phyloP scores from a whole-genome alignment of 192 early-diverging fungal species.

The Backusella tarrabulga region DNA sequence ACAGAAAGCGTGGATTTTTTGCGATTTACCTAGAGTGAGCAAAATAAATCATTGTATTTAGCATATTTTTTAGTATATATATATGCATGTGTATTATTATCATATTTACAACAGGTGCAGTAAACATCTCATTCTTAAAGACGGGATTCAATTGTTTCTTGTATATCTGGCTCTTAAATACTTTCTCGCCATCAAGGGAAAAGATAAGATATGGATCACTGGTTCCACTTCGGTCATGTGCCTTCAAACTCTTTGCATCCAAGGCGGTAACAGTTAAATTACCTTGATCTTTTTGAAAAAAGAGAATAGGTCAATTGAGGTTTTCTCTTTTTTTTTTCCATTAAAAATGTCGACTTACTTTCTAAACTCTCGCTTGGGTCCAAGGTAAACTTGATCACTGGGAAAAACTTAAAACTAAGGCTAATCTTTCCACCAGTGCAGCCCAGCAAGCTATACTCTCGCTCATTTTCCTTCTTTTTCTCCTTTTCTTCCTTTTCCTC shows the following conservation, averaged over 20 bases:
- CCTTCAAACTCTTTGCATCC: conserved; percentile 57
- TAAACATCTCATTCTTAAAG: conserved; percentile 63
- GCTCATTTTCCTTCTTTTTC: not conserved
- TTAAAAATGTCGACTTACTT: conserved; percentile 33
- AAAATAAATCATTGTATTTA: not conserved
- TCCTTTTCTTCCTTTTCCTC: not conserved
- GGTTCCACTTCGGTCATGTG: conserved; percentile 66
- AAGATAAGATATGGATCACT: conserved; percentile 76
- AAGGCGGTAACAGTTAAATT: conserved; percentile 59
- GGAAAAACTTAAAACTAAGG: conserved; percentile 43
- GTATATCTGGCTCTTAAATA: conserved; percentile 62
- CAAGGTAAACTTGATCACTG: conserved; percentile 42
- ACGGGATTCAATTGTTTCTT: conserved; percentile 76
- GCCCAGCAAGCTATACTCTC: conserved; percentile 17
- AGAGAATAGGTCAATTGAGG: not conserved
- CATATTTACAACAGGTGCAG: conserved; percentile 44
- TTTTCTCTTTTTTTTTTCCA: not conserved
- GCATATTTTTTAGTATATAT: not conserved
- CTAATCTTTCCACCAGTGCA: conserved; percentile 28
- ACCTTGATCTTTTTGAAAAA: conserved; percentile 53
- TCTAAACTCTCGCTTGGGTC: conserved; percentile 51
- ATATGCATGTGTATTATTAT: not conserved
- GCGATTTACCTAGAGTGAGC: conserved; percentile 27
- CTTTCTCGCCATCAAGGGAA: conserved; percentile 59
- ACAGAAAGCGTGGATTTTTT: conserved; percentile 54